Evolutionary conservation across 768 basidiomycete genomes (phyloP), one percentile per base, ranked within the genome.

Genomic region (Amyloporia xantha): DNA sequence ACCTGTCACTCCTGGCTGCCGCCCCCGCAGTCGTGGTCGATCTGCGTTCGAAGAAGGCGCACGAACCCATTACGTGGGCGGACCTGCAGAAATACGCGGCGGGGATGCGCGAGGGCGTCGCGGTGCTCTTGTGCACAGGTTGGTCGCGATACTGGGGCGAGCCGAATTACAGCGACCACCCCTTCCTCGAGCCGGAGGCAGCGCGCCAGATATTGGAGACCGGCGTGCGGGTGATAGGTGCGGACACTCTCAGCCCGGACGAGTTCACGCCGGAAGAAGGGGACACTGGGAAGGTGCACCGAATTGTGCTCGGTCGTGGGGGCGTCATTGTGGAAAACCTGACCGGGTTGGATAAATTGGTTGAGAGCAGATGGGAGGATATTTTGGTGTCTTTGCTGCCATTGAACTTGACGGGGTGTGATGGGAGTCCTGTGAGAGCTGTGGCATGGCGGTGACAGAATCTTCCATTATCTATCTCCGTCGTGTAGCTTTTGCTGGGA

Each of bases 281-380:
- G 24, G 65, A 63, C 10, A 57, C 60, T 12, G 50, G 52, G 15
- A 52, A 53, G 27, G 77, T 78, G 45, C 87, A 90, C 56, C 69
- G 79, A 24, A 66, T 65, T 1, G 63, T 88, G 6, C 70, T 90
- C n/a, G 79, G 80, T 19, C 67, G 62, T 15, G 84, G 78, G 0
- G 76, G 78, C 1, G 58, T 85, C 5, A 85, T 89, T 49, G 84
- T 76, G 25, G 86, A 89, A 68, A 90, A 89, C 54, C 49, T 89
- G 58, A 76, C 67, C 9, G 77, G 79, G 44, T 55, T 88, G 47
- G 74, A 73, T 25, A 53, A 53, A 41, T 58, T 86, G 26, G 15
- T 61, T 27, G 59, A 62, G 1, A 40, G 50, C 15, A 43, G 54
- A 26, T 50, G 51, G 50, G 33, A 48, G 28, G 61, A 65, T 19